A percentile compares a stretch with the other conserved stretches of the same genome.
Evolutionary conservation across 106 monocot species (phyloP).

Genomic region (Acorus gramineus): DNA sequence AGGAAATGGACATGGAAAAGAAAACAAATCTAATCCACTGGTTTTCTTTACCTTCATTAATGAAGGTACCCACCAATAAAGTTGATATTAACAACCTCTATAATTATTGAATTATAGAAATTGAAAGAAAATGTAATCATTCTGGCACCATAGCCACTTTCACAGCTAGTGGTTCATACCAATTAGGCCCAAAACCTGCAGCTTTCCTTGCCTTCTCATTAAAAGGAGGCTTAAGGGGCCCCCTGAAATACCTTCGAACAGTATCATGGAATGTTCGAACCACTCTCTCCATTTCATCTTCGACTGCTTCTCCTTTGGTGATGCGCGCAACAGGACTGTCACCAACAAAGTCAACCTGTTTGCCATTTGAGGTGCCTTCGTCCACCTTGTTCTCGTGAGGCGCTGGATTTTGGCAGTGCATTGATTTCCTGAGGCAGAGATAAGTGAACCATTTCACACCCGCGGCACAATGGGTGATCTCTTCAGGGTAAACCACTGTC

Average conservation of each 20-base stretch:
- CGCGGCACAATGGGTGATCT: slow-evolving; percentile 80
- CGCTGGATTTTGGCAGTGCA: not conserved
- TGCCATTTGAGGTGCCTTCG: not conserved
- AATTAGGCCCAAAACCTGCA: slow-evolving; percentile 72
- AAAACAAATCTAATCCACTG: no score
- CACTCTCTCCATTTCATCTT: slow-evolving; percentile 18
- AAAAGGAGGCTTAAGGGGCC: slow-evolving; percentile 76
- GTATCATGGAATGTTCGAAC: slow-evolving; percentile 51
- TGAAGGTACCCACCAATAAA: no score
- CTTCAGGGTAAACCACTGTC: slow-evolving; percentile 70
- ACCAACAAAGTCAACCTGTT: slow-evolving; percentile 5
- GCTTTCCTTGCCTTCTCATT: slow-evolving; percentile 58
- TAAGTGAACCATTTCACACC: slow-evolving; percentile 89
- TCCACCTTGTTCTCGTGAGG: not conserved
- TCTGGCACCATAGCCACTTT: slow-evolving; percentile 9
- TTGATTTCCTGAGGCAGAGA: slow-evolving; percentile 28
- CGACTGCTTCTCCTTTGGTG: not conserved
- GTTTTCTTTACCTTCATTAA: no score
- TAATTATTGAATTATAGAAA: no score
- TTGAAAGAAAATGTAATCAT: no score
- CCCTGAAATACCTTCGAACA: slow-evolving; percentile 67
- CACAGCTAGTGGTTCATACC: slow-evolving; percentile 76
- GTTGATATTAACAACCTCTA: no score
- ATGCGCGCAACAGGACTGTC: not conserved
- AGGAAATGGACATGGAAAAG: no score